Conservation (phyloP, 2,329 filamentous ascomycete species). For the Plenodomus lindquistii region DNA sequence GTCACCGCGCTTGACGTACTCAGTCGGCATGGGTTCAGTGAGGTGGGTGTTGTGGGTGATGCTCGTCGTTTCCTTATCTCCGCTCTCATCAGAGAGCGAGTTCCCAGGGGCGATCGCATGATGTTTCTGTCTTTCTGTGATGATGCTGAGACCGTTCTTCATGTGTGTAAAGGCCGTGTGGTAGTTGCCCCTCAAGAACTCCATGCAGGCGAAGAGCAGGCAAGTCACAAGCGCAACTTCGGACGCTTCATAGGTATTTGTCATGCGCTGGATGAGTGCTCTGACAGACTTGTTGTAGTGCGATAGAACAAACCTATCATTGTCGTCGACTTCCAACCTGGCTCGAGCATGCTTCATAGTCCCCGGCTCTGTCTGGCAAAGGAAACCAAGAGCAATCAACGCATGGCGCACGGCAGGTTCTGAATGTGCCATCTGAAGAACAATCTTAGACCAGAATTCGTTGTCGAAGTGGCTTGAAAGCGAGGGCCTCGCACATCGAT, state of each 20-base stretch:
- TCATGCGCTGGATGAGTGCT: constrained; percentile 36
- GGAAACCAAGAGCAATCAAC: constrained; percentile 48
- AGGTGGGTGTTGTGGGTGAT: not conserved
- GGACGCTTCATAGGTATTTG: constrained; percentile 37
- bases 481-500: constrained; percentile 40
- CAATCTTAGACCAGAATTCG: constrained; percentile 48
- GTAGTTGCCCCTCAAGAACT: constrained; percentile 50
- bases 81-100: not conserved
- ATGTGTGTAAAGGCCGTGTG: constrained; percentile 48
- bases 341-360: constrained; percentile 25
- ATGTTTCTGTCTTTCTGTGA: constrained; percentile 14
- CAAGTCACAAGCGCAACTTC: constrained; percentile 49
- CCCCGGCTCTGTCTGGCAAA: constrained; percentile 28
- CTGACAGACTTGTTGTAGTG: constrained; percentile 51
- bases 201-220: constrained; percentile 50
- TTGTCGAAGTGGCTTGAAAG: constrained; percentile 40
- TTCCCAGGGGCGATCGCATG: not conserved
- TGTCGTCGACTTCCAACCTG: constrained; percentile 5
- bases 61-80: not conserved
- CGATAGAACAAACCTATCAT: constrained; percentile 34
- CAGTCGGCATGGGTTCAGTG: not conserved
- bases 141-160: constrained; percentile 49
- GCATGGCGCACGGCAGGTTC: constrained; percentile 51
- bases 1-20: not conserved
- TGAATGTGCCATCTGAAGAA: constrained; percentile 47